Evolutionary conservation across 2,329 filamentous ascomycete genomes (phyloP).

Genomic region (Calonectria pseudoreteaudii): DNA sequence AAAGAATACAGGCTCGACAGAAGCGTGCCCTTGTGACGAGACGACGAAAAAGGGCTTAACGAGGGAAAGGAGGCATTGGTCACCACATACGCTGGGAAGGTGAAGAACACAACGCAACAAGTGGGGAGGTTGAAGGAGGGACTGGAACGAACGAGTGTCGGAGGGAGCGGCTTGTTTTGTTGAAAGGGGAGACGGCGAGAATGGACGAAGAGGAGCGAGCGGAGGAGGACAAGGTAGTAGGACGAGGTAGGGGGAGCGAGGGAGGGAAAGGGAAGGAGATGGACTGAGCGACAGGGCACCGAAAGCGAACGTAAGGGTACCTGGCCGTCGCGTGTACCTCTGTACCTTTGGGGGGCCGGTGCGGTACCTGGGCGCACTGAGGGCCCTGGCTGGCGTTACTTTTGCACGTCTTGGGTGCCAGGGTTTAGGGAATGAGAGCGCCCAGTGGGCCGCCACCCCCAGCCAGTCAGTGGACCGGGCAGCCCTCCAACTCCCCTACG

Average conservation of each 20-base stretch:
- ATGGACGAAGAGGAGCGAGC: constrained; percentile 38
- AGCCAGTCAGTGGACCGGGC: constrained; percentile 17
- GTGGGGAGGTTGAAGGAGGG: constrained; percentile 50
- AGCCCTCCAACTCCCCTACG: constrained; percentile 7
- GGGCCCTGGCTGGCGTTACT: constrained; percentile 17
- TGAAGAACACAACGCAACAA: constrained; percentile 39
- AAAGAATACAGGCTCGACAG: constrained; percentile 31
- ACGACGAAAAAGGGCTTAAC: constrained; percentile 34
- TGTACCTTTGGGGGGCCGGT: constrained; percentile 5
- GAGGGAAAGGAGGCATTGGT: constrained; percentile 35
- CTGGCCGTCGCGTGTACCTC: constrained; percentile 10
- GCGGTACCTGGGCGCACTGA: constrained; percentile 12
- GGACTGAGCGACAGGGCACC: constrained; percentile 20
- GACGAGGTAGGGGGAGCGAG: constrained; percentile 41
- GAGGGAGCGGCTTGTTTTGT: constrained; percentile 55
- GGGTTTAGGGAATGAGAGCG: constrained; percentile 24
- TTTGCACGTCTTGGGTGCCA: constrained; percentile 21
- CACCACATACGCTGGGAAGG: constrained; percentile 33
- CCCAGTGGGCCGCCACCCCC: constrained; percentile 19
- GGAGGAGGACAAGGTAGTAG: constrained; percentile 36
- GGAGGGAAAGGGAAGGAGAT: constrained; percentile 40
- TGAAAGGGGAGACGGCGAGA: constrained; percentile 52
- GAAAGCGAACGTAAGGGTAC: constrained; percentile 8
- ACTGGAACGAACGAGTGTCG: constrained; percentile 54
- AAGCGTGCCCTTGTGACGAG: constrained; percentile 26